Conservation (phyloP, 164 flowering plant genomes). For the Umbellularia californica region DNA sequence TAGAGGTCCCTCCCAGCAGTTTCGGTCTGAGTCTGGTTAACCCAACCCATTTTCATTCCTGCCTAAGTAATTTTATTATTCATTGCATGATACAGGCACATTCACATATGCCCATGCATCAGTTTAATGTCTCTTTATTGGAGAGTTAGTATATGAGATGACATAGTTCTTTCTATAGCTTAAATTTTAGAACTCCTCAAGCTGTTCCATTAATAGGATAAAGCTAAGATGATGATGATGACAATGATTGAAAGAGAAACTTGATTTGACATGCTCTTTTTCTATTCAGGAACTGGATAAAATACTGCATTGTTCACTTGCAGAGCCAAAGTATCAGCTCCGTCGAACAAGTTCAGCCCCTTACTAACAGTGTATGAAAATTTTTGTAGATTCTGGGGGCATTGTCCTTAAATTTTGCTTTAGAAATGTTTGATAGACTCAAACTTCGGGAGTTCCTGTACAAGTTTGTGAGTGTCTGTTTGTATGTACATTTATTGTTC, state of each 20-base stretch:
- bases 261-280: neutral
- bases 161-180: too few species aligned
- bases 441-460: slow-evolving; percentile 1
- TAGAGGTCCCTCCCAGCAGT: too few species aligned
- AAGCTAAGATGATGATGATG: too few species aligned
- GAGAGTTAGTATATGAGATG: too few species aligned
- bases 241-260: neutral
- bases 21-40: too few species aligned
- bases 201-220: too few species aligned
- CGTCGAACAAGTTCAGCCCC: slow-evolving; percentile 63
- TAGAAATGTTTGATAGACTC: neutral
- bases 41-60: too few species aligned
- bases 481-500: slow-evolving; percentile 16
- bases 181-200: too few species aligned
- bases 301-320: slow-evolving; percentile 29
- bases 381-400: slow-evolving; percentile 19
- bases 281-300: slow-evolving; percentile 48
- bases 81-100: too few species aligned
- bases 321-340: slow-evolving; percentile 54
- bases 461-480: neutral
- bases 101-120: too few species aligned
- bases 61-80: too few species aligned
- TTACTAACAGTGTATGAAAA: slow-evolving; percentile 26
- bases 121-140: too few species aligned
- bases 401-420: slow-evolving; percentile 6